phyloP scores from a whole-genome alignment of 768 basidiomycete genomes.

The Russula emetica region DNA sequence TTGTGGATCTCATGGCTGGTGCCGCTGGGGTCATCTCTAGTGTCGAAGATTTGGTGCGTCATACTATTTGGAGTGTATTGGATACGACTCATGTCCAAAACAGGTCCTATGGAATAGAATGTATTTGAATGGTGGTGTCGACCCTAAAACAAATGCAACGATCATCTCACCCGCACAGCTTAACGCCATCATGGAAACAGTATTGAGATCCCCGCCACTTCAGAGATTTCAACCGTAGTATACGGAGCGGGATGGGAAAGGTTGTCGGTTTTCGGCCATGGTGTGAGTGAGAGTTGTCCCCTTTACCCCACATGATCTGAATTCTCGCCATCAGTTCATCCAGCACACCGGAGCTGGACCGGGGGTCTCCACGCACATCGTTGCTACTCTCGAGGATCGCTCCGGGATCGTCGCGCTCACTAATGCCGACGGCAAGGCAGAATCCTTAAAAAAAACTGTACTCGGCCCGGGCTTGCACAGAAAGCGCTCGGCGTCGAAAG shows the following conservation, averaged over 20 bases:
- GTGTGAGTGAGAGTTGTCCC: slow-evolving; percentile 32
- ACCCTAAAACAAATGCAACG: slow-evolving; percentile 32
- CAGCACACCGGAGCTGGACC: slow-evolving; percentile 35
- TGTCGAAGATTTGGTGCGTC: slow-evolving; percentile 41
- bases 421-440: slow-evolving; percentile 26
- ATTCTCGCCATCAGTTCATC: slow-evolving; percentile 33
- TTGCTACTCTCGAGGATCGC: slow-evolving; percentile 37
- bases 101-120: slow-evolving; percentile 41
- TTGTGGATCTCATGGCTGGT: slow-evolving; percentile 34
- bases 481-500: neutral
- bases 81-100: neutral
- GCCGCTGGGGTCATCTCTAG: slow-evolving; percentile 44
- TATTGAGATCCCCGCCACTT: slow-evolving; percentile 27
- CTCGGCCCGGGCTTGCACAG: neutral
- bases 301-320: neutral
- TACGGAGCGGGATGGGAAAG: slow-evolving; percentile 47
- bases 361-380: slow-evolving; percentile 34
- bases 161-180: slow-evolving; percentile 36
- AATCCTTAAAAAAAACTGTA: neutral
- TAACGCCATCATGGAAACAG: slow-evolving; percentile 35
- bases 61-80: neutral
- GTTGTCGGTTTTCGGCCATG: slow-evolving; percentile 39
- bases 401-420: slow-evolving; percentile 35
- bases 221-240: slow-evolving; percentile 28
- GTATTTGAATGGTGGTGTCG: slow-evolving; percentile 37